Evolutionary conservation across 768 basidiomycete genomes (phyloP), one percentile per base, ranked within the genome.

Genomic region (Lactarius quietus): DNA sequence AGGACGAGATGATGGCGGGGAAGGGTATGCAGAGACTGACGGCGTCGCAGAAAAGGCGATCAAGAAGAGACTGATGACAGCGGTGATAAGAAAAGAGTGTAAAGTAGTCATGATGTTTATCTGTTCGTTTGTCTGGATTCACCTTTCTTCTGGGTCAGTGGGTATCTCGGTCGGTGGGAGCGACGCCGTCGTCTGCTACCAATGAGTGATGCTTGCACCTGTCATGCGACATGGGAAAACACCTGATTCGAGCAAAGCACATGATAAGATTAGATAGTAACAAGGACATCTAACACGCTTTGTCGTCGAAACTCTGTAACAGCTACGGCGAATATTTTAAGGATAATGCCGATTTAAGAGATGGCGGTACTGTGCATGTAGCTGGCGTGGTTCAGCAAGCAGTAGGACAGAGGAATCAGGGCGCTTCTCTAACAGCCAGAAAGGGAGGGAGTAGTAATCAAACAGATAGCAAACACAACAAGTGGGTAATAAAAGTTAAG

Each of bases 401-500:
- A 36, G 18, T 17, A 65, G 9, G 23, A 41, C 55, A 52, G 31
- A 36, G 20, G 18, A 23, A 51, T 35, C 45, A n/a, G 54, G 36
- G 28, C 18, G 15, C n/a, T 26, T 57, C 29, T 66, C 60, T 56
- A 41, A 41, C 60, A 41, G 17, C 31, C 38, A 20, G 48, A 57
- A 20, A 57, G 14, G 20, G 41, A 45, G 38, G 36, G 29, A 17
- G 29, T 33, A 55, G 29, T 45, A 58, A 6, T 62, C 57, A 58
- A 66, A 66, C 61, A 66, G 52, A 62, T 45, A 66, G 65, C 61
- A 54, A 26, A 62, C 60, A 66, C 56, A 66, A 66, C 65, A 62
- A n/a, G 28, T 31, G 23, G 38, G 54, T 26, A 58, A 58, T 29
- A 58, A 23, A 45, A 52, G 10, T 36, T 10, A 35, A 33, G 48